These are phyloP conservation scores for Scedosporium minutisporum DNA, from an alignment of 2,329 filamentous ascomycete genomes.

Conservation along the genomic window DNA sequence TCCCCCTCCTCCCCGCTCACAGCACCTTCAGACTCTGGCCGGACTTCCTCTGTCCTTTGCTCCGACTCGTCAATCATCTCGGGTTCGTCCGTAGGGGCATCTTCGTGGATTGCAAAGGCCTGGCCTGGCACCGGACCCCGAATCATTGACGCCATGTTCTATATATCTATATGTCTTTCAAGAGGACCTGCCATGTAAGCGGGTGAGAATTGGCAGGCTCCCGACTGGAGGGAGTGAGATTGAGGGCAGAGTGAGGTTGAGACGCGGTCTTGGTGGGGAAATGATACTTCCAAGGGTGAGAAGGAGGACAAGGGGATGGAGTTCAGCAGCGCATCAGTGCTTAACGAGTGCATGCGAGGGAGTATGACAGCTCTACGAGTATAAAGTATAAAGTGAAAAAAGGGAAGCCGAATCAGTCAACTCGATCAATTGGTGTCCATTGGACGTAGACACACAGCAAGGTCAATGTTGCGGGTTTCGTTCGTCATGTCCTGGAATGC, in stretches of 20 bases:
- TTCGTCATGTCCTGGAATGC: too few relatives aligned
- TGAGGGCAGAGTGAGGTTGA: neutral
- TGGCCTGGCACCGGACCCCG: conserved; percentile 13
- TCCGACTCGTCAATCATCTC: conserved; percentile 28
- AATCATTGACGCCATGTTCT: neutral
- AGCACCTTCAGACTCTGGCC: conserved; percentile 19
- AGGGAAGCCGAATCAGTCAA: neutral
- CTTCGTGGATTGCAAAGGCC: conserved; percentile 39
- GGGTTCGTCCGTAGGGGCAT: conserved; percentile 39
- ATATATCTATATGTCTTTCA: neutral
- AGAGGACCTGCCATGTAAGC: neutral
- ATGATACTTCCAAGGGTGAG: neutral
- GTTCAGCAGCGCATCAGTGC: neutral
- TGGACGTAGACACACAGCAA: neutral
- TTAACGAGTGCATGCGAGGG: neutral
- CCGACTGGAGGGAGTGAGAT: neutral
- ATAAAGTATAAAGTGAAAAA: neutral
- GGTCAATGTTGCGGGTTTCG: too few relatives aligned
- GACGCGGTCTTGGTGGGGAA: neutral
- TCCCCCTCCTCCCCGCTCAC: conserved; percentile 25
- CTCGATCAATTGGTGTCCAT: neutral
- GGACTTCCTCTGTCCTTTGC: conserved; percentile 18
- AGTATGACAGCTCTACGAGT: neutral
- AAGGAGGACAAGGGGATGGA: neutral
- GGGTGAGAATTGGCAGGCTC: neutral